Percentiles rank a stretch among this genome's conserved stretches.
Conservation (phyloP, 495 filamentous ascomycete genomes). For the Neurospora sp. region DNA sequence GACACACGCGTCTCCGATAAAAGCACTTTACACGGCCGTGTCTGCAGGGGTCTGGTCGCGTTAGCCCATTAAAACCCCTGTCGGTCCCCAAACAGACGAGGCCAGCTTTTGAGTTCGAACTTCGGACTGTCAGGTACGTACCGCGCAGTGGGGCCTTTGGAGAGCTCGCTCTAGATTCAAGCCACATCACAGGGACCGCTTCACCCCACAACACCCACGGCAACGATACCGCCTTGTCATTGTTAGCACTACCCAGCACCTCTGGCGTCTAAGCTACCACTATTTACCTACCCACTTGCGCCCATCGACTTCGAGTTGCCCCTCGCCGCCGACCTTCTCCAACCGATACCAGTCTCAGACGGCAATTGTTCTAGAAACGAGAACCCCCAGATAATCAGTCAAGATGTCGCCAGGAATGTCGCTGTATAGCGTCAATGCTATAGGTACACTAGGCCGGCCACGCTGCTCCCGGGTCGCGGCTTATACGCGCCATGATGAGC, state of each 20-base stretch:
- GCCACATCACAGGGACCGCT: constrained; percentile 19
- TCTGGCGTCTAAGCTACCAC: background rate
- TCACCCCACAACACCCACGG: background rate
- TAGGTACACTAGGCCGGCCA: constrained; percentile 43
- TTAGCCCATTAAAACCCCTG: constrained; percentile 17
- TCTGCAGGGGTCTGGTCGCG: constrained; percentile 5
- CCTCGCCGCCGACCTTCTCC: background rate
- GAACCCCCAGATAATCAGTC: constrained; percentile 1
- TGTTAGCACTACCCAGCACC: background rate
- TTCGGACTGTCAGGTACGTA: constrained; percentile 11
- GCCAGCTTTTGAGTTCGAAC: background rate
- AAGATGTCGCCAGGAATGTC: constrained; percentile 53
- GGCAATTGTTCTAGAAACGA: background rate
- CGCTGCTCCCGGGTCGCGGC: background rate
- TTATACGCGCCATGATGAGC: constrained; percentile 1
- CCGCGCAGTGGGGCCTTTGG: constrained; percentile 9
- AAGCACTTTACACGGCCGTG: constrained; percentile 19
- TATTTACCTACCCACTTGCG: background rate
- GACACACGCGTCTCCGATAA: constrained; percentile 8
- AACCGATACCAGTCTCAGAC: background rate
- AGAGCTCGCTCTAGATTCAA: constrained; percentile 4
- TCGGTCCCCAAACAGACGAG: background rate
- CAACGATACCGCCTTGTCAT: background rate
- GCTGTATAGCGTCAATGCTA: constrained; percentile 84
- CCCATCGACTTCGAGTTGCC: background rate